phyloP scores from a whole-genome alignment of 208 protist species.

The Crithidia bombi region DNA sequence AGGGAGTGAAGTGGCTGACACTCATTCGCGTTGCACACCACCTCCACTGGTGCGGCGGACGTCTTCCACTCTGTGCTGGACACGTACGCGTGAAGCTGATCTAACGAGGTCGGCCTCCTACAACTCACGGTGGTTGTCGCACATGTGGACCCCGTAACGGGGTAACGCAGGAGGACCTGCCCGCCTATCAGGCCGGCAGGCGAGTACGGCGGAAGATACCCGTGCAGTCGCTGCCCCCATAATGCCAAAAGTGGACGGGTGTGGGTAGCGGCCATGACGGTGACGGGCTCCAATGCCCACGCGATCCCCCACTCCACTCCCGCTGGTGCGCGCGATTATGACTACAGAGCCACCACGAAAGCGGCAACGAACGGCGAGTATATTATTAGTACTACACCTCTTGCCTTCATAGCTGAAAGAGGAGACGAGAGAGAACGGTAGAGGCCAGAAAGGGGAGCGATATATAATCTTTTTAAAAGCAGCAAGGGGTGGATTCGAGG shows the following conservation, averaged over 20 bases:
- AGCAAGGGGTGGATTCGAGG: too few species aligned
- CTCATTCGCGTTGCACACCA: constrained; percentile 29
- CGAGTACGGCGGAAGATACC: constrained; percentile 14
- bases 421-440: too few species aligned
- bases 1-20: constrained; percentile 29
- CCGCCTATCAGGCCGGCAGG: constrained; percentile 15
- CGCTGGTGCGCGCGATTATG: too few species aligned
- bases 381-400: too few species aligned
- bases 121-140: not conserved
- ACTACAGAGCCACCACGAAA: too few species aligned
- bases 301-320: too few species aligned
- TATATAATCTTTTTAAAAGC: too few species aligned
- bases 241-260: constrained; percentile 8
- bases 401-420: too few species aligned
- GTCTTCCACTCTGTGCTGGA: not conserved
- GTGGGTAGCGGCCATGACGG: not conserved
- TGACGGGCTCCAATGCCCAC: not conserved
- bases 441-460: too few species aligned
- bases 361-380: too few species aligned
- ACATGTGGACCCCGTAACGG: not conserved
- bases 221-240: constrained; percentile 21
- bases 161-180: constrained; percentile 16
- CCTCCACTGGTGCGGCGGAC: constrained; percentile 6
- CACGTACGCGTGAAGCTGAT: constrained; percentile 1
- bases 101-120: not conserved